phyloP scores from a whole-genome alignment of 768 basidiomycete genomes.

The Cystobasidium ongulense region DNA sequence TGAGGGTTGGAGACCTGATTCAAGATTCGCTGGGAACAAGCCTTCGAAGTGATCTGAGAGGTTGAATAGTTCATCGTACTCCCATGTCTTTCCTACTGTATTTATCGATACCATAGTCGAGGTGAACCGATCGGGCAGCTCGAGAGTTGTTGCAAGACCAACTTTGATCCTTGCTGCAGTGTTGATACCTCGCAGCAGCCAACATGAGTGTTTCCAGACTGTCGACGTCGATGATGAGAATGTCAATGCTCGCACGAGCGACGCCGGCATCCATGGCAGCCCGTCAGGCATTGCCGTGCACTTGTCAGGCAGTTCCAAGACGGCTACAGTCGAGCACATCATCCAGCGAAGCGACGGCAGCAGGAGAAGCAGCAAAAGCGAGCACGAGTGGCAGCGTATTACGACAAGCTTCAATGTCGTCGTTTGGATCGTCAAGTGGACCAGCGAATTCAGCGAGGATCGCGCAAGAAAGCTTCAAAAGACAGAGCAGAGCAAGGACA shows the following conservation, averaged over 20 bases:
- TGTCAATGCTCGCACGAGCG: background rate
- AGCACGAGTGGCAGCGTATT: background rate
- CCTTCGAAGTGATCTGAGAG: background rate
- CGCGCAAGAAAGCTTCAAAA: slow-evolving; percentile 3
- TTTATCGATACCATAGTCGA: too few relatives aligned
- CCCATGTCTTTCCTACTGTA: too few relatives aligned
- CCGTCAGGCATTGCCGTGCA: background rate
- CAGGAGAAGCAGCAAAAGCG: background rate
- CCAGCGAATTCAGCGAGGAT: background rate
- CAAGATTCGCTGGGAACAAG: background rate
- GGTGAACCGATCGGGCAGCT: too few relatives aligned
- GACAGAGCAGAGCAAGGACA: background rate
- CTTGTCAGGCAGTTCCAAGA: background rate
- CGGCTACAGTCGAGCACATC: background rate
- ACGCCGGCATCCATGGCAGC: background rate
- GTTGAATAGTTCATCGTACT: too few relatives aligned
- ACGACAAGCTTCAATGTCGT: background rate
- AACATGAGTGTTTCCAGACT: background rate
- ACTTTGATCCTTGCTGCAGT: too few relatives aligned
- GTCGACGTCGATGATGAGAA: background rate
- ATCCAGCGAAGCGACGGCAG: background rate
- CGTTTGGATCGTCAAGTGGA: background rate
- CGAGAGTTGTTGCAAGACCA: too few relatives aligned
- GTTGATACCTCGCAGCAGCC: too few relatives aligned
- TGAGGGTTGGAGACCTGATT: slow-evolving; percentile 1